Conservation (phyloP, 192 early-diverging fungal species). For the Gamsiella multidivaricata region DNA sequence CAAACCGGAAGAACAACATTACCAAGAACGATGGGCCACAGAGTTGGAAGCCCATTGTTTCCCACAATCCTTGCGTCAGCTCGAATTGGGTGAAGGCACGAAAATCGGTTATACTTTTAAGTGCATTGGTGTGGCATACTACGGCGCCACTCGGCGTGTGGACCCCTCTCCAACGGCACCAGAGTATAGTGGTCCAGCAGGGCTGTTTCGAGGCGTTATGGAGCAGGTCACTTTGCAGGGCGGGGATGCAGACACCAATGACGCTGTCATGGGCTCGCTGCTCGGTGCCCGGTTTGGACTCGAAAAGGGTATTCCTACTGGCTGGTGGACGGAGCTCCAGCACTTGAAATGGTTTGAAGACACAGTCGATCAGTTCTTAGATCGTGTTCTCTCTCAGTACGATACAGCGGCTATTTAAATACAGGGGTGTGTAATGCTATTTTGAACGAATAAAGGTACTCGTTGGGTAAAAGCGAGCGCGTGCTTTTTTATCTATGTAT, state of each 20-base stretch:
- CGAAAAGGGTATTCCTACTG: constrained; percentile 6
- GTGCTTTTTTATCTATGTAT: no score
- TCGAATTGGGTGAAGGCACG: constrained; percentile 37
- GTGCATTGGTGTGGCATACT: constrained; percentile 54
- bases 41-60: constrained; percentile 43
- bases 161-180: constrained; percentile 20
- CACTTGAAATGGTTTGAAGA: constrained; percentile 18
- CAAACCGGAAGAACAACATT: neutral
- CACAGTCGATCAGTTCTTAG: constrained; percentile 11
- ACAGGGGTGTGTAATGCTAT: no score
- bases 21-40: constrained; percentile 21
- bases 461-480: no score
- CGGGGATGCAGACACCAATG: constrained; percentile 58
- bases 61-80: constrained; percentile 27
- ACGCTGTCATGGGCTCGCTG: constrained; percentile 62
- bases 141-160: constrained; percentile 46
- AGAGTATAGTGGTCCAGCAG: constrained; percentile 31
- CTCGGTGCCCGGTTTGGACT: constrained; percentile 61
- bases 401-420: constrained; percentile 2
- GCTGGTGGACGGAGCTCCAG: constrained; percentile 34
- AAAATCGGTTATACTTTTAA: constrained; percentile 65
- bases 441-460: no score
- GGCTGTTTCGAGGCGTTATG: constrained; percentile 57
- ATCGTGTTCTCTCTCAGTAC: constrained; percentile 18
- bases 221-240: constrained; percentile 60